phyloP scores from a whole-genome alignment of 371 early-diverging fungal genomes.

The Homolaphlyctis polyrhiza region DNA sequence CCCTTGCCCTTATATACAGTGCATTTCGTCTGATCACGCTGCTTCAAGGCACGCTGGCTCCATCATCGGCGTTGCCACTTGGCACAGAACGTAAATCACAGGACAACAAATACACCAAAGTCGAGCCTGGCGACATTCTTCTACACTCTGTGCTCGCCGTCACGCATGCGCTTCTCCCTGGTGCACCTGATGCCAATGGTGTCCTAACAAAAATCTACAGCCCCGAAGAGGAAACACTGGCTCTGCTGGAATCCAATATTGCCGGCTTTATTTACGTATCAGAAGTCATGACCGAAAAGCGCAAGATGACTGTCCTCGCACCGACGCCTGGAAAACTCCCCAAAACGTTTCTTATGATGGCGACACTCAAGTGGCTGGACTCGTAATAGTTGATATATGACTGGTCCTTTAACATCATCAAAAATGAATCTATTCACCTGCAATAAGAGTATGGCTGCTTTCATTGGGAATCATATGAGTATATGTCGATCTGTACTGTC shows the following conservation, averaged over 20 bases:
- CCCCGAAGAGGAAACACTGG: constrained; percentile 53
- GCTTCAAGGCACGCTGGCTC: constrained; percentile 67
- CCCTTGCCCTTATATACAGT: background rate
- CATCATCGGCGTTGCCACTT: constrained; percentile 87
- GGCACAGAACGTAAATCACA: constrained; percentile 76
- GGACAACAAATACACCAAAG: constrained; percentile 72
- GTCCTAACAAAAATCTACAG: constrained; percentile 18
- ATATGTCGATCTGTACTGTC: no score
- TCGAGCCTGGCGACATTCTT: constrained; percentile 78
- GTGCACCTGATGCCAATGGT: constrained; percentile 1
- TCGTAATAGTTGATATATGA: no score
- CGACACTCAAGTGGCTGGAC: constrained; percentile 85
- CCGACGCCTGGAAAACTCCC: constrained; percentile 89
- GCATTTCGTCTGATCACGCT: no score
- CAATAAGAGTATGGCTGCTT: no score
- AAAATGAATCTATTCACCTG: no score
- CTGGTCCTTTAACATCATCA: no score
- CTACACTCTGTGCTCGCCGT: constrained; percentile 86
- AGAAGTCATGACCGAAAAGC: constrained; percentile 73
- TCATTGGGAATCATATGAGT: no score
- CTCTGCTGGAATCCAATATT: constrained; percentile 64
- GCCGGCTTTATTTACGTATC: constrained; percentile 90
- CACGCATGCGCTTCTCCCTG: constrained; percentile 51
- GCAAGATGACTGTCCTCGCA: constrained; percentile 74
- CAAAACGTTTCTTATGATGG: constrained; percentile 74